Base-by-base conservation (phyloP, 306 rosid species). In the Cucurbita ficifolia region DNA sequence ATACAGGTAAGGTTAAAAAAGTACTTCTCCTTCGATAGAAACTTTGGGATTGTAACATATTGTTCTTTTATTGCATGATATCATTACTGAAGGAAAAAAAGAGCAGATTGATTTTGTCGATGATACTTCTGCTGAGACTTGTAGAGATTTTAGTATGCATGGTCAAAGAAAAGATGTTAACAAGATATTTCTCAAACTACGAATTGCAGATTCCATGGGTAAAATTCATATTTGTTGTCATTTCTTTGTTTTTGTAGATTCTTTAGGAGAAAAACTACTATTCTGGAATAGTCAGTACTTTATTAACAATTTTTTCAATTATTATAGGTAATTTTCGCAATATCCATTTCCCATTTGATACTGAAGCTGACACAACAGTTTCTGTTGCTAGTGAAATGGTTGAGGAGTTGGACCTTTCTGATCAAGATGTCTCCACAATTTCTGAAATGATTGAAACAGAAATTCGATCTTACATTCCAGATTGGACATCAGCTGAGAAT, bases 381-480 rank as follows among this genome's bases (percentile, higher is more conserved):
- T 83, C 93, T 40, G 97, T 95, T 79, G 99, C 99, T 2, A 82
- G 97, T 83, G 99, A 95, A 89, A 95, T 91, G 99, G 99, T 95
- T 40, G 87, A 88, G 81, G 96, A 95, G 81, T 84, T 95, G 77
- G 96, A 89, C 79, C 93, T 95, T 22, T 87, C 96, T 62, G 91
- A 95, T 83, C 96, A 95, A 82, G 96, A 95, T 82, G 93, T 86
- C 77, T 83, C 99, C 13, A 81, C 93, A 21, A 86, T 95, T 78
- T 92, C 99, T 69, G 85, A 79, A 80, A 87, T 88, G 81, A 95
- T 95, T 62, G 89, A 95, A 76, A 76, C 82, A 0, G 97, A 95
- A 88, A 86, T 95, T 77, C 86, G 50, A 54, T 82, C 73, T 35
- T 96, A 81, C 75, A 81, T 81, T 78, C 96, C 93, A 56, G 86